Conservation (phyloP, 2,329 filamentous ascomycete species). For the Raffaelea arxii region DNA sequence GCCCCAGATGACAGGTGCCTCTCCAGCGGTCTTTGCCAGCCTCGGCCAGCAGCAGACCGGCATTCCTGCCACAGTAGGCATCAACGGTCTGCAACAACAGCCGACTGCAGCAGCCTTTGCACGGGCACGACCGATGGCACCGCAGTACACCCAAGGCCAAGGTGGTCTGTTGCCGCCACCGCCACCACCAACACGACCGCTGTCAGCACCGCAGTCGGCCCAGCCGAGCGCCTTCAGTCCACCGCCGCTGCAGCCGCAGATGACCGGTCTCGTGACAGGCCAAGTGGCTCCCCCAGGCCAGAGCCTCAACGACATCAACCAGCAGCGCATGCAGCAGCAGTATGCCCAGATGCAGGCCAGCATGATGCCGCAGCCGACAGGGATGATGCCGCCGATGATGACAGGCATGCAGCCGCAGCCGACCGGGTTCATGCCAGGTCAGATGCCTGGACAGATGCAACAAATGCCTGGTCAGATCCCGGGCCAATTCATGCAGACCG, state of each 20-base stretch:
- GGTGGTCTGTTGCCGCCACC: conserved; percentile 58
- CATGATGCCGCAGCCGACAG: conserved; percentile 21
- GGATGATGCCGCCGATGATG: conserved; percentile 40
- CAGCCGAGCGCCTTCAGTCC: conserved; percentile 64
- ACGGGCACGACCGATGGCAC: conserved; percentile 62
- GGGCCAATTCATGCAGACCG: conserved; percentile 22
- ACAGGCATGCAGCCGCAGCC: conserved; percentile 25
- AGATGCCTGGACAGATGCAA: no score
- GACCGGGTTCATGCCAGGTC: conserved; percentile 27
- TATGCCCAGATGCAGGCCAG: conserved; percentile 23
- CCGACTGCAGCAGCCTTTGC: conserved; percentile 33
- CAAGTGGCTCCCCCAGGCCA: conserved; percentile 65
- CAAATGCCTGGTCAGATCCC: no score
- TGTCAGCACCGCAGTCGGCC: conserved; percentile 79
- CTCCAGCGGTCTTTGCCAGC: conserved; percentile 47
- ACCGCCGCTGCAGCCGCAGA: conserved; percentile 70
- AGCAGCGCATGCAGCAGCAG: conserved; percentile 53
- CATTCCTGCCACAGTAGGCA: no score
- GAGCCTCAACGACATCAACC: conserved; percentile 63
- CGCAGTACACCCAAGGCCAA: conserved; percentile 49
- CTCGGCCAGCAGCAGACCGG: conserved; percentile 38
- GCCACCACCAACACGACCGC: conserved; percentile 66
- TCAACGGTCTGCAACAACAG: conserved; percentile 21
- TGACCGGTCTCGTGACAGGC: conserved; percentile 56
- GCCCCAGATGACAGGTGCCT: conserved; percentile 42